Conservation (phyloP, 2,329 filamentous ascomycete species). For the Bipolaris bicolor region DNA sequence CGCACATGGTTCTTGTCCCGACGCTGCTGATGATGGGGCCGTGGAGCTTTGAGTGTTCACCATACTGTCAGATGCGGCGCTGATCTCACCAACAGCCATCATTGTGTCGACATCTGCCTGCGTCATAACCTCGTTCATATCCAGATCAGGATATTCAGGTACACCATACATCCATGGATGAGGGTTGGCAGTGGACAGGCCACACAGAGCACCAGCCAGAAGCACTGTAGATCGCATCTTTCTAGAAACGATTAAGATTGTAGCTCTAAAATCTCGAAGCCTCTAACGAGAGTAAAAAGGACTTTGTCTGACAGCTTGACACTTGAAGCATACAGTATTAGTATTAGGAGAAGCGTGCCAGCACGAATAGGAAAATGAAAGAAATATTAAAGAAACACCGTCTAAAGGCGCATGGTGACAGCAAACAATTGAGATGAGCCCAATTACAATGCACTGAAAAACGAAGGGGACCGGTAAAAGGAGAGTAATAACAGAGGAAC, state of each 20-base stretch:
- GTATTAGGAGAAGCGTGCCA: constrained; percentile 30
- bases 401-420: neutral
- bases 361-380: constrained; percentile 17
- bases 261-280: neutral
- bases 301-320: neutral
- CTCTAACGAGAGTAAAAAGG: neutral
- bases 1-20: constrained; percentile 43
- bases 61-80: constrained; percentile 17
- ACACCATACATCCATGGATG: constrained; percentile 46
- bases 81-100: constrained; percentile 25
- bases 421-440: neutral
- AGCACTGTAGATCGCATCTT: constrained; percentile 30
- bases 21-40: constrained; percentile 18
- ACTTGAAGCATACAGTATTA: constrained; percentile 6
- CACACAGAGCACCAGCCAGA: constrained; percentile 28
- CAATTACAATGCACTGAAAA: neutral
- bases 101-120: constrained; percentile 29
- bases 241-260: neutral
- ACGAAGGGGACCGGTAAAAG: neutral
- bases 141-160: constrained; percentile 35
- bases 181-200: constrained; percentile 29
- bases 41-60: constrained; percentile 23
- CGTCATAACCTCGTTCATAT: constrained; percentile 36
- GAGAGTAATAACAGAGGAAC: neutral
- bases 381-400: neutral